These are phyloP conservation scores for Trichocladium uniseriatum DNA, from an alignment of 495 filamentous ascomycete species.

Conservation along the genomic window DNA sequence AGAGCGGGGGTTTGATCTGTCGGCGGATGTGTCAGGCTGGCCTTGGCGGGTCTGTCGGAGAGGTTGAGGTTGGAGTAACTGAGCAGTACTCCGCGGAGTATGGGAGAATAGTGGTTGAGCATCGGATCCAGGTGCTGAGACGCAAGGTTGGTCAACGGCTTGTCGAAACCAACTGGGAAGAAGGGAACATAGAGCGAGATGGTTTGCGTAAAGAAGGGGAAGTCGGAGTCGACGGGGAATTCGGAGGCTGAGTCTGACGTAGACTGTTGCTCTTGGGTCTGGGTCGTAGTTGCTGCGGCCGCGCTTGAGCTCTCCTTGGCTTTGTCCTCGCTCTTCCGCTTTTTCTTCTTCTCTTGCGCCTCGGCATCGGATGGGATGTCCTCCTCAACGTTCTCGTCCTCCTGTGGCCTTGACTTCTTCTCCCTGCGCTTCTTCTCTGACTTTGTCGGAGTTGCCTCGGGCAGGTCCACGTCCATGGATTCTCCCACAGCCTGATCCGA, in stretches of 20 bases:
- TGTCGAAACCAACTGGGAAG: constrained; percentile 36
- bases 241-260: constrained; percentile 9
- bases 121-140: constrained; percentile 39
- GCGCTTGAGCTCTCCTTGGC: constrained; percentile 6
- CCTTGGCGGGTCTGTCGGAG: constrained; percentile 33
- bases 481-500: constrained; percentile 3
- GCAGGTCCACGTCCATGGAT: constrained; percentile 13
- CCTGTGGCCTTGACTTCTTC: constrained; percentile 22
- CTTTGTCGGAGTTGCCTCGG: constrained; percentile 5
- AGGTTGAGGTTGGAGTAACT: constrained; percentile 39
- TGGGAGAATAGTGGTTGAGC: constrained; percentile 38
- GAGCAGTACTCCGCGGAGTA: constrained; percentile 37
- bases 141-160: constrained; percentile 35
- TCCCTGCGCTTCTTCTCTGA: constrained; percentile 20
- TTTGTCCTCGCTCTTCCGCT: constrained; percentile 22
- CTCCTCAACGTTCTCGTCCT: constrained; percentile 4
- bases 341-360: constrained; percentile 14
- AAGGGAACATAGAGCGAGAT: constrained; percentile 41
- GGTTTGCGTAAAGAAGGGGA: constrained; percentile 41
- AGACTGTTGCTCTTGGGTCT: not conserved
- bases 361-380: not conserved
- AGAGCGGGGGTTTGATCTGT: constrained; percentile 33
- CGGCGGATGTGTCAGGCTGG: constrained; percentile 21
- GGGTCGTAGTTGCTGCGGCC: not conserved
- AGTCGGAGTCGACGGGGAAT: constrained; percentile 13